Evolutionary conservation across 1,284 basidiomycete species (phyloP), one percentile per base, ranked within the genome.

Genomic region (Chalciporus sp.): DNA sequence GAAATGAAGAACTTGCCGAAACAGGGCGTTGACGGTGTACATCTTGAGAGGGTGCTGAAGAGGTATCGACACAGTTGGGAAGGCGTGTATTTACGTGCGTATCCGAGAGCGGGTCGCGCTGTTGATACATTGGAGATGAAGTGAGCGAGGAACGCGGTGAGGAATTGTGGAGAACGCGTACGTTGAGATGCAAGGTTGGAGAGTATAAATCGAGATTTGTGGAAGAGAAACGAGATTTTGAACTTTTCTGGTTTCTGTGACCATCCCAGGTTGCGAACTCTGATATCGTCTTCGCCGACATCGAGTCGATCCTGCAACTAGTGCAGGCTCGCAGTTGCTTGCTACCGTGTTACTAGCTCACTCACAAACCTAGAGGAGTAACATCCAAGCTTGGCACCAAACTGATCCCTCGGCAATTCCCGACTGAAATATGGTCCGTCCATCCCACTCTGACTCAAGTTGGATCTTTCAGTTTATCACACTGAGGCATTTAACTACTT

Each of bases 241-340:
- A 27, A n/a, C 17, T 40, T 57, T 44, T 50, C 19, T 50, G 52
- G 49, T 52, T 42, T 47, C 46, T 59, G 45, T 19, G 55, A 10
- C 47, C 46, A 12, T 69, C 62, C 68, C 64, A 64, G 19, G 40
- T 52, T 8, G 56, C 49, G 41, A 53, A 48, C 26, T 67, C 59
- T 46, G 65, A 47, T 33, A 43, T 39, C 10, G 53, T 52, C 23
- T 51, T 55, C 39, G 62, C 49, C 4, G 53, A 37, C 64, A 65
- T 68, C 14, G 8, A 10, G 28, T 12, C 16, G 12, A 35, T 43
- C 27, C 23, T 23, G 23, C 7, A 42, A 42, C 17, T 26, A 39
- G 27, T 31, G 17, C 27, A 40, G 29, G 42, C 7, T 28, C 3
- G 6, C 49, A 23, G 23, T 16, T 35, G 6, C 29, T 43, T 29